phyloP scores from a whole-genome alignment of 106 monocot genomes.

The Apostasia shenzhenica region DNA sequence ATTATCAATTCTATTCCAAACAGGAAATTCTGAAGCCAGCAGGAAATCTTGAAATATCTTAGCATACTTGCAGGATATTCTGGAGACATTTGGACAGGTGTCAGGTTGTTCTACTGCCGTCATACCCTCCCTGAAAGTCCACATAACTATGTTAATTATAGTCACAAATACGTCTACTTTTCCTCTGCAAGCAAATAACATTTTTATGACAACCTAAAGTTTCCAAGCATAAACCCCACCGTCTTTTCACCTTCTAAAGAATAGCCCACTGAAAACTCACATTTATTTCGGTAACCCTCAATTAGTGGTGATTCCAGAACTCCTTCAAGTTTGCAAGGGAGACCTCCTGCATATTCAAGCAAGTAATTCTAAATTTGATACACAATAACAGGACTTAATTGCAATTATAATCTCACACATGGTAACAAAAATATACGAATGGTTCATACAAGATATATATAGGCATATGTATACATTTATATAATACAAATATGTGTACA shows the following conservation, averaged over 20 bases:
- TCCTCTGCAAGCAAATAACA: neutral
- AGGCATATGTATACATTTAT: too few species aligned
- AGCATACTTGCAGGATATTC: constrained; percentile 74
- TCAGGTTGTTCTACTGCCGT: constrained; percentile 82
- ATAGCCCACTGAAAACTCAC: constrained; percentile 93
- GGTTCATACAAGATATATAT: too few species aligned
- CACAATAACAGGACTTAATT: neutral
- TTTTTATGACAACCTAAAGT: constrained; percentile 61
- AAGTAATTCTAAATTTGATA: neutral
- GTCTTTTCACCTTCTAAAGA: constrained; percentile 72
- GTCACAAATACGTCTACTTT: neutral
- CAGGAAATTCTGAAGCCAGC: constrained; percentile 58
- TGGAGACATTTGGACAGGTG: constrained; percentile 83
- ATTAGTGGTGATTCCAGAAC: constrained; percentile 84
- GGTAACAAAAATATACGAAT: too few species aligned
- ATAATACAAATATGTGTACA: too few species aligned
- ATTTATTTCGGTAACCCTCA: constrained; percentile 91
- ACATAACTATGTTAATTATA: constrained; percentile 2
- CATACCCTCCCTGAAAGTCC: constrained; percentile 72
- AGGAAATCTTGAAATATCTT: constrained; percentile 77
- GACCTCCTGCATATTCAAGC: constrained; percentile 55
- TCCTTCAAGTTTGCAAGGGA: constrained; percentile 92
- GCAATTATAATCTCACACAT: neutral
- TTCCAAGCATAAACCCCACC: constrained; percentile 95
- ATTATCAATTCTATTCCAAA: constrained; percentile 82